These are phyloP conservation scores for Pelargonium myrrhifolium DNA, from an alignment of 441 rosid species.

Conservation along the genomic window DNA sequence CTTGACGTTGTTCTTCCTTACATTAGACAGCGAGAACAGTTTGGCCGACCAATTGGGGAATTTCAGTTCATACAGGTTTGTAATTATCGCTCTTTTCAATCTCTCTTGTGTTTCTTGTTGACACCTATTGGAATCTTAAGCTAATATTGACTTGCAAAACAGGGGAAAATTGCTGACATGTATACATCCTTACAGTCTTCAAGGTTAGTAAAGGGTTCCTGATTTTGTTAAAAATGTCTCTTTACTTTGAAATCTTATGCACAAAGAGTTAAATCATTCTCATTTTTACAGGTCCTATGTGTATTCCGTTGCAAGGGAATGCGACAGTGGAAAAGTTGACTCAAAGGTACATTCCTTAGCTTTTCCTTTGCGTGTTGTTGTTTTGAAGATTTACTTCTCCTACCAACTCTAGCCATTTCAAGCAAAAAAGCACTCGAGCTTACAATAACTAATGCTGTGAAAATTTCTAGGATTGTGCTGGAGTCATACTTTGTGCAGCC, in stretches of 20 bases:
- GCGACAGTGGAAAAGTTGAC: slow-evolving; percentile 67
- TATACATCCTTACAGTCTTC: slow-evolving; percentile 89
- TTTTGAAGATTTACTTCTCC: too few species aligned
- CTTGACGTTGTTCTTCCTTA: slow-evolving; percentile 92
- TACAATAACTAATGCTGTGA: not conserved
- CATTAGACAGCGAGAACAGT: slow-evolving; percentile 70
- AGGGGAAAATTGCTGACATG: slow-evolving; percentile 97
- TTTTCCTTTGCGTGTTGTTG: not conserved
- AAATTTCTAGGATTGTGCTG: slow-evolving; percentile 69
- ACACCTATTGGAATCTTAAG: not conserved
- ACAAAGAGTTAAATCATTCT: slow-evolving; percentile 12
- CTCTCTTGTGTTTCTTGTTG: not conserved
- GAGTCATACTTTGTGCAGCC: slow-evolving; percentile 84
- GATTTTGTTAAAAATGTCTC: not conserved
- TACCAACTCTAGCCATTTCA: not conserved
- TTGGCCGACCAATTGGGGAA: slow-evolving; percentile 86
- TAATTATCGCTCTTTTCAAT: slow-evolving; percentile 8
- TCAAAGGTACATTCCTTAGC: slow-evolving; percentile 55
- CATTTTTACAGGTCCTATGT: slow-evolving; percentile 61
- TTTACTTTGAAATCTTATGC: slow-evolving; percentile 9
- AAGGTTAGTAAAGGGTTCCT: slow-evolving; percentile 36
- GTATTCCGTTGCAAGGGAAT: slow-evolving; percentile 85
- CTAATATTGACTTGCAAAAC: slow-evolving; percentile 13
- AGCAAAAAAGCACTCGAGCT: not conserved
- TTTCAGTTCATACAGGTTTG: slow-evolving; percentile 87